Evolutionary conservation across 257 asterid genomes (phyloP), one percentile per base, ranked within the genome.

Genomic region (Mitragyna speciosa): DNA sequence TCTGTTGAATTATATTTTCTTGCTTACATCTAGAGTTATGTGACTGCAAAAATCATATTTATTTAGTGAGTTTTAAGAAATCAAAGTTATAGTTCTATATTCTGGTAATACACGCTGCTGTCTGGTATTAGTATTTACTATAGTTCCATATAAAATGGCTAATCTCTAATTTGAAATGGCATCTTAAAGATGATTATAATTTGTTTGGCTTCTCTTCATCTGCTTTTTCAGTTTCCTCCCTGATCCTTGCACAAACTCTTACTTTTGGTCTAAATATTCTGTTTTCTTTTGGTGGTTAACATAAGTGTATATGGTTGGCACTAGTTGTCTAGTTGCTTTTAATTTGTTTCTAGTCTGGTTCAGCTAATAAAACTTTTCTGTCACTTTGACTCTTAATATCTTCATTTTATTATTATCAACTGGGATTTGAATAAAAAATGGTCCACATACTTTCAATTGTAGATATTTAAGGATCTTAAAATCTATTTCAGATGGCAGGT

Each of bases 401-500:
- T 36, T 16, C n/a, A 36, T 20, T 54, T 71, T 28, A 30, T 66
- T 10, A 9, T 31, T 67, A 1, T 22, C 52, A 67, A 66, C 12
- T 49, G 47, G 6, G 54, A 52, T n/a, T 20, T 7, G 36, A 78
- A 31, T 5, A 16, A 20, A 56, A 80, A 72, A 19, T 61, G 33
- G 67, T 72, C 45, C 51, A 15, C 6, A 70, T 56, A 48, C 20
- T 80, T 51, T 52, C 39, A 3, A 28, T 41, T 10, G 24, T 68
- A 64, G 41, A 58, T 69, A 64, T 75, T n/a, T 66, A 63, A 75
- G 73, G 49, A 79, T 73, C 31, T 77, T 83, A 80, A 76, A 30
- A 76, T 49, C 81, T 67, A 31, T 71, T 80, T 47, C 86, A 91
- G 96, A 85, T 89, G 84, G 96, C 94, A 89, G 96, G 96, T 79